Evolutionary conservation across 345 rosid genomes (phyloP), one percentile per base, ranked within the genome.

Genomic region (Eucalyptus sideroxylon): DNA sequence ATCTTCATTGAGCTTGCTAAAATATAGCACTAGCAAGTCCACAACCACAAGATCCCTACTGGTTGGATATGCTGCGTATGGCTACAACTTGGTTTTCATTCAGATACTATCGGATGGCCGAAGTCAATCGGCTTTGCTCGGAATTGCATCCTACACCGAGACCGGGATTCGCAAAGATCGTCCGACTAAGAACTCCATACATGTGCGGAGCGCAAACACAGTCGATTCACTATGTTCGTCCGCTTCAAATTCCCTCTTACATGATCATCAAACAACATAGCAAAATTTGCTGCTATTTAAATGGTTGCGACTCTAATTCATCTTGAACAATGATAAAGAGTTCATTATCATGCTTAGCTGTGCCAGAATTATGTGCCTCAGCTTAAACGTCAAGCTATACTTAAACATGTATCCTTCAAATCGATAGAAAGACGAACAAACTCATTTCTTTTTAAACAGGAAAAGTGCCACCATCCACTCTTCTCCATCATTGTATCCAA

Each of bases 401-500:
- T 77, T 77, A 77, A 40, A 21, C 47, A 21, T 23, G 85, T 21
- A 21, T 5, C 31, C 31, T 55, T 77, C 62, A 14, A 26, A 14
- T 11, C 51, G 26, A 44, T 59, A 21, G 24, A n/a, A 1, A 42
- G 62, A 88, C 2, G 17, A 72, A 23, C 37, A 16, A 7, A 12
- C 88, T 95, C 95, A 94, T 87, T 97, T 97, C 94, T 94, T 97
- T 90, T 93, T 95, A 92, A 96, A 97, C 16, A 95, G 94, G 93
- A 94, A 96, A 89, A 77, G 96, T 31, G 97, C 91, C 86, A 96
- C 94, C 98, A 97, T 95, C 97, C 99, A 98, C 93, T 96, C 98
- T 50, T 96, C 96, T 80, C 98, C 99, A 37, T 95, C 93, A 93
- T 91, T 95, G 93, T 97, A 98, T 50, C 95, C 97, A 17, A 95